Conservation (phyloP, 768 basidiomycete genomes). For the Phallus indusiatus region DNA sequence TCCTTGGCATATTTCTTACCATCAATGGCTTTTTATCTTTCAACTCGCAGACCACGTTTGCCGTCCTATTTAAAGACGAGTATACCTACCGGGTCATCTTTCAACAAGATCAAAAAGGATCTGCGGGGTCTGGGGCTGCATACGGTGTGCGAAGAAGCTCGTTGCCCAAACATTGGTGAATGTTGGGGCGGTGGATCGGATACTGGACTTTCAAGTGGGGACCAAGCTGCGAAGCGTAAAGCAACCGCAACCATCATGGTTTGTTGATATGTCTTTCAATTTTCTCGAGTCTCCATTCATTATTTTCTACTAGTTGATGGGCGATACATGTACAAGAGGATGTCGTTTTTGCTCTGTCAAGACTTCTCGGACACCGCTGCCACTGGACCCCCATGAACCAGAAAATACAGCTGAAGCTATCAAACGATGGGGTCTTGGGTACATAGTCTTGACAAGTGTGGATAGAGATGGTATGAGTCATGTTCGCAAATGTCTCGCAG, state of each 20-base stretch:
- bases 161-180: slow-evolving; percentile 99
- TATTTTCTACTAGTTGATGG: slow-evolving; percentile 67
- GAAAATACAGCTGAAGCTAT: slow-evolving; percentile 98
- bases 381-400: slow-evolving; percentile 92
- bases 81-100: slow-evolving; percentile 84
- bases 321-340: slow-evolving; percentile 96
- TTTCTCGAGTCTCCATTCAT: background rate
- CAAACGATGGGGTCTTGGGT: slow-evolving; percentile 94
- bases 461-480: slow-evolving; percentile 74
- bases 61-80: slow-evolving; percentile 85
- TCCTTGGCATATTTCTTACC: background rate
- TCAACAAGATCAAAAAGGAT: slow-evolving; percentile 90
- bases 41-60: slow-evolving; percentile 58
- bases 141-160: slow-evolving; percentile 97
- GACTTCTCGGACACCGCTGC: slow-evolving; percentile 80
- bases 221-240: slow-evolving; percentile 62
- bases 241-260: slow-evolving; percentile 99
- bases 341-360: slow-evolving; percentile 98
- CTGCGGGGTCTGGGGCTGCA: slow-evolving; percentile 84
- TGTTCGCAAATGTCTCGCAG: background rate
- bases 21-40: background rate
- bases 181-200: slow-evolving; percentile 80
- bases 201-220: slow-evolving; percentile 44
- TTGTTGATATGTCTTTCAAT: slow-evolving; percentile 13
- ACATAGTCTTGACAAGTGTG: slow-evolving; percentile 94